Evolutionary conservation across 2,329 filamentous ascomycete species (phyloP), one percentile per base, ranked within the genome.

Genomic region (Aureobasidium sp.): DNA sequence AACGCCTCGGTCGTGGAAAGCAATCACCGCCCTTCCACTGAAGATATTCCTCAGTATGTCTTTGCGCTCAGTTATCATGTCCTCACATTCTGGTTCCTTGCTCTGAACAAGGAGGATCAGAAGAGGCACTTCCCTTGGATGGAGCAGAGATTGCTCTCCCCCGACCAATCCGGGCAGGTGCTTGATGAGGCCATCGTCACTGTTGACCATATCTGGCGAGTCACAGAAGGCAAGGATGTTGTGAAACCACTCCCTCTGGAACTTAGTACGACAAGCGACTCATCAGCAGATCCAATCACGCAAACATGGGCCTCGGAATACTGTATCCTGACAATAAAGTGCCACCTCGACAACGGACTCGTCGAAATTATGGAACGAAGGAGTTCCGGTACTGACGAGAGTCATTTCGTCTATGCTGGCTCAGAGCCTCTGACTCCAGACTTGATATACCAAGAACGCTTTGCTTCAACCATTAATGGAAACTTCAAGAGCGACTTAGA

Each of bases 11-110:
- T 60, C 3, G 45, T 60, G 11, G 42, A 61, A 3, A 51, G 36
- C 32, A 32, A 41, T n/a, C 36, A 51, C 14, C 61, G 53, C 5
- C 53, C 45, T 41, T 45, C 78, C 64, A 80, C 86, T 8, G 89
- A 94, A 64, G 90, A 94, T 66, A 80, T 96, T 54, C 91, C 92
- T 4, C 89, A 94, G 73, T 99, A 99, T 72, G 90, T 99, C 30
- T 94, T 95, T 73, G 89, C 91, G 1, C 79, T 97, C 58, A 93
- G 93, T 9, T 96, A 96, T 71, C 92, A 97, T 72, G 91, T 96
- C 67, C 91, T 99, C 66, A 88, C 91, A 1, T 97, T 96, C 71
- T 99, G 94, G 94, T 99, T 97, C 72, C 81, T 99, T 67, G 89
- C 91, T 1, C 74, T 99, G 67, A 93, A 91, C 69, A 81, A 96